A percentile compares a stretch with the other conserved stretches of the same genome.
phyloP scores from a whole-genome alignment of 208 protist genomes.

The Trypanosoma cruzi region DNA sequence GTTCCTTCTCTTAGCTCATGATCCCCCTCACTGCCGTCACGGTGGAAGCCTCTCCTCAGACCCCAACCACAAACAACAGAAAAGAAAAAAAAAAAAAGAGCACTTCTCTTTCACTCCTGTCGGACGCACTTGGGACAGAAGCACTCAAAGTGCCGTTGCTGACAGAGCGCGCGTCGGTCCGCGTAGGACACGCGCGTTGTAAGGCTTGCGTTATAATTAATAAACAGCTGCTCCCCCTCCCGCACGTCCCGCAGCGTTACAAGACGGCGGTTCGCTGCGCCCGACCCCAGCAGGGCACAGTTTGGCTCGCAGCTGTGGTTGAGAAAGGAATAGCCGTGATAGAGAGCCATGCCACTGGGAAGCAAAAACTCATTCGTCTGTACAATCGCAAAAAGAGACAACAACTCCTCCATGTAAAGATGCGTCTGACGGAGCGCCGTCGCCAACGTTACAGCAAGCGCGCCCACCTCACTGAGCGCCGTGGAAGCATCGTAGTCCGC shows the following conservation, averaged over 20 bases:
- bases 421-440: slow-evolving; percentile 65
- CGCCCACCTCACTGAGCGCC: slow-evolving; percentile 75
- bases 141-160: slow-evolving; percentile 88
- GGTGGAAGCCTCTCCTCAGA: no score
- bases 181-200: slow-evolving; percentile 72
- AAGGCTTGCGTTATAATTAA: slow-evolving; percentile 80
- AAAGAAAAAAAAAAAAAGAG: slow-evolving; percentile 11
- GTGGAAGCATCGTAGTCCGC: slow-evolving; percentile 80
- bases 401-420: slow-evolving; percentile 86
- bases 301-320: slow-evolving; percentile 92
- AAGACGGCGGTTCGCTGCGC: slow-evolving; percentile 33
- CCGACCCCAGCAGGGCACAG: slow-evolving; percentile 51
- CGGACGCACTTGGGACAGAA: slow-evolving; percentile 81
- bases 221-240: slow-evolving; percentile 86
- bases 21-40: no score
- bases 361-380: slow-evolving; percentile 88
- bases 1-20: no score
- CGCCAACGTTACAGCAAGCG: slow-evolving; percentile 64
- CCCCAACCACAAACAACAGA: neutral
- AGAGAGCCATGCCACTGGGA: slow-evolving; percentile 60
- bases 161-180: slow-evolving; percentile 73
- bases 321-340: slow-evolving; percentile 66
- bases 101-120: slow-evolving; percentile 32
- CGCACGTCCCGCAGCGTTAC: slow-evolving; percentile 69
- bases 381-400: slow-evolving; percentile 83